Evolutionary conservation across 1,284 basidiomycete species (phyloP).

Genomic region (Cystobasidium slooffiae): DNA sequence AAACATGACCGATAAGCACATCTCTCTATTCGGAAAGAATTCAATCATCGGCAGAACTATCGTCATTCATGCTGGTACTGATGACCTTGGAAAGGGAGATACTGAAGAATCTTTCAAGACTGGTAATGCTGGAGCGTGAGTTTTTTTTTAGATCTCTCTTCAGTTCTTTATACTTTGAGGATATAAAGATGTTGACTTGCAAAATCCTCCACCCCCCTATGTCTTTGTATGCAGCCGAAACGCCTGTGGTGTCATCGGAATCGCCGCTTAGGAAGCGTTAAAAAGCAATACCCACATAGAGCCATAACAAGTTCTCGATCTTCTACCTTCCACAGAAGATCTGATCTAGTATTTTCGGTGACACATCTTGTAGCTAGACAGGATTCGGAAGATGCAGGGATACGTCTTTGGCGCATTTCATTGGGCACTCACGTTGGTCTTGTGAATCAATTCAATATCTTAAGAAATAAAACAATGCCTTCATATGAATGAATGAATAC

Average conservation of each 20-base stretch:
- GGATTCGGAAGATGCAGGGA: no score
- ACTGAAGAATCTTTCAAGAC: slow-evolving; percentile 71
- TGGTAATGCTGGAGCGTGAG: slow-evolving; percentile 64
- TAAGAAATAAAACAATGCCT: no score
- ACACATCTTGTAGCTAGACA: no score
- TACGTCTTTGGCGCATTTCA: no score
- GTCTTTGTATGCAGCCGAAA: slow-evolving; percentile 59
- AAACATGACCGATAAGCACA: slow-evolving; percentile 63
- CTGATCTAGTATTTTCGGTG: no score
- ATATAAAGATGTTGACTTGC: neutral
- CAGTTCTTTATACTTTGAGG: no score
- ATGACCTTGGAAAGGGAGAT: slow-evolving; percentile 61
- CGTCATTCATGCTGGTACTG: slow-evolving; percentile 66
- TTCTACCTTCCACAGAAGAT: no score
- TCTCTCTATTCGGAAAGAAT: slow-evolving; percentile 71
- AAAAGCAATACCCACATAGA: neutral
- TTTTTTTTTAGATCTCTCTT: neutral
- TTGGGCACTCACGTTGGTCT: no score
- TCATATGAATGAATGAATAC: no score
- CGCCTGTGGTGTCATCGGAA: slow-evolving; percentile 76
- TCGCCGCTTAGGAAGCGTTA: slow-evolving; percentile 28
- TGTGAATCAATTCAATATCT: no score
- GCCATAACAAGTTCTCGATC: neutral
- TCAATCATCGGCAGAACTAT: slow-evolving; percentile 72
- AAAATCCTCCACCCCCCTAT: neutral